Evolutionary conservation across 192 early-diverging fungal species (phyloP), one percentile per base, ranked within the genome.

Genomic region (Globomyces pollinis-pini): DNA sequence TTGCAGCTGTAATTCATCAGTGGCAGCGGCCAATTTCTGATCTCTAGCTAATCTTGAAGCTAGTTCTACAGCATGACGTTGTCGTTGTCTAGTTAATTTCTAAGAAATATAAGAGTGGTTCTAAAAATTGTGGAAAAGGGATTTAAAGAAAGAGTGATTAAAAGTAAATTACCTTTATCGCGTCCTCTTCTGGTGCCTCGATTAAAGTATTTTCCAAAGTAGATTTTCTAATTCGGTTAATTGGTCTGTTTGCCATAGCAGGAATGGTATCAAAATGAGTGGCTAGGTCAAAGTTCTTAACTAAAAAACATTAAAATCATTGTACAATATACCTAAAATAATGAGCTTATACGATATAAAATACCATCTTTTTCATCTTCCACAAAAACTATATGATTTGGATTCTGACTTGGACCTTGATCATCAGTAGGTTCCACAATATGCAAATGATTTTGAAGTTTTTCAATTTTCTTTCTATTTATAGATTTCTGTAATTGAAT

Each of bases 401-500:
- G 62, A n/a, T 59, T 50, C n/a, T 9, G 38, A 15, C 57, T 57
- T 34, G 39, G 23, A 41, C 58, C 8, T 60, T 65, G 60, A 15
- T 62, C 64, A 0, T 64, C 74, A 9, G 50, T 55, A 36, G 70
- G 76, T 34, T 77, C 66, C 21, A 90, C 47, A 29, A 94, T 74
- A 39, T 90, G 88, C 20, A 93, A 38, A 9, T 78, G 69, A 28
- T 74, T 73, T 74, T 88, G 73, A 31, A 96, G 69, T 52, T 78
- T 77, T 20, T 90, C 86, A 35, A 96, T 84, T 49, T 85, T 83
- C 68, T 80, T 88, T 56, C 67, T 69, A 45, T 91, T 90, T 23
- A 93, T 76, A 66, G 84, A 81, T 24, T 84, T 67, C 64, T 94
- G 89, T 57, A 83, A 85, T 39, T 81, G 83, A 12, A 96, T 80